Base-by-base conservation (phyloP, 2,329 filamentous ascomycete genomes). In the Penicillium brevicompactum region DNA sequence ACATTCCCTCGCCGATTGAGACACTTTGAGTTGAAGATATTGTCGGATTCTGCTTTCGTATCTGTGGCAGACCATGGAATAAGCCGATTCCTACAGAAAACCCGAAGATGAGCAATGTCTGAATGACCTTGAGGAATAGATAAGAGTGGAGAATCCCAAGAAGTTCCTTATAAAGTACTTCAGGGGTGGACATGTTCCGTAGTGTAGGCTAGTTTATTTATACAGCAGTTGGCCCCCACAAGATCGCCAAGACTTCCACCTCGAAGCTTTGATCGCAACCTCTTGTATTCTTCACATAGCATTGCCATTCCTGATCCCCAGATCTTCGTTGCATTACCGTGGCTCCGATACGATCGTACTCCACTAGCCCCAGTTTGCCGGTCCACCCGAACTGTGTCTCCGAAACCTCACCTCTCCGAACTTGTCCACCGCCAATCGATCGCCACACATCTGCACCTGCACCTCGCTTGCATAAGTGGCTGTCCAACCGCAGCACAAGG, bases 291-390 rank as follows among this genome's bases (percentile, higher is more conserved):
- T 34, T 8, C 13, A 34, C 9, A 34, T 14, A 34, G 9, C 31
- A 14, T 34, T 4, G 24, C 30, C 48, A 32, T 40, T 32, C 16
- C 49, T 37, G 24, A 24, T 30, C 49, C 49, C 42, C 51, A 44
- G 51, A 53, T 53, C 30, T 43, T 37, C 37, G 24, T 27, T 27
- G 30, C 22, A 8, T 34, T 46, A 40, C 49, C 31, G 42, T 45
- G 49, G 49, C 42, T 38, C 37, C 37, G n/a, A n/a, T 38, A 38
- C 37, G 37, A 38, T 38, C 37, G n/a, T 38, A n/a, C 38, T 41
- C 38, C 38, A 41, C 38, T 41, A 18, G 38, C 38, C 27, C 27
- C 37, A 24, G 32, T 30, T 8, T 16, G 2, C n/a, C 32, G 32
- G 32, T 38, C 37, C 37, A 38, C 37, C 37, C n/a, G 9, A 14